Percentiles rank a stretch among this genome's conserved stretches.
Evolutionary conservation across 2,329 filamentous ascomycete species (phyloP).

Genomic region (Penicillium italicum): DNA sequence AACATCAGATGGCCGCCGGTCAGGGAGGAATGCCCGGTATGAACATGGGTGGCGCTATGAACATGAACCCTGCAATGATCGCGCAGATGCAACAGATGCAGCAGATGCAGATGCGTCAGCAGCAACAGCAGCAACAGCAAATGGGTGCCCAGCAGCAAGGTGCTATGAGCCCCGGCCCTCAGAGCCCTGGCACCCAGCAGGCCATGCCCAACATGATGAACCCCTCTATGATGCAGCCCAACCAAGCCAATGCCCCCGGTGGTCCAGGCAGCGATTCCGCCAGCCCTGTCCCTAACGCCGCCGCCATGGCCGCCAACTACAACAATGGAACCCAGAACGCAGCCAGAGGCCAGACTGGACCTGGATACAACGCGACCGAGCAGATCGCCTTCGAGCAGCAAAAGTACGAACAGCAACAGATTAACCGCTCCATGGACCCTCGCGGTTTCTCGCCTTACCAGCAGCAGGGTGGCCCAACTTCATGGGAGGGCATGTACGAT

Average conservation of each 20-base stretch:
- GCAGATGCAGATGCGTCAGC: conserved; percentile 47
- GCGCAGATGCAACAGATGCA: conserved; percentile 66
- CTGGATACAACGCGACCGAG: conserved; percentile 65
- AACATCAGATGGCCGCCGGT: conserved; percentile 72
- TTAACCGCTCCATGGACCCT: conserved; percentile 50
- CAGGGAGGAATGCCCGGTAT: conserved; percentile 45
- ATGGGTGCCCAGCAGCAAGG: conserved; percentile 51
- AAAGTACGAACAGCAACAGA: conserved; percentile 70
- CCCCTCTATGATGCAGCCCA: conserved; percentile 64
- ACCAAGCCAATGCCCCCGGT: conserved; percentile 31
- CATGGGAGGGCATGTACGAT: conserved; percentile 98
- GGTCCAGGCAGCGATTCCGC: conserved; percentile 20
- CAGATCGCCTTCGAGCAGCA: conserved; percentile 74
- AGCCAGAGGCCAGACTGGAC: conserved; percentile 36
- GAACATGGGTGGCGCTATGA: conserved; percentile 63
- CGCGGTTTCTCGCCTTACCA: conserved; percentile 44
- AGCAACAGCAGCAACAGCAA: conserved; percentile 50
- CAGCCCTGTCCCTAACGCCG: conserved; percentile 54
- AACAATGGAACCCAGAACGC: conserved; percentile 23
- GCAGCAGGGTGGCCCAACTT: conserved; percentile 65
- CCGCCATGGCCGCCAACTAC: conserved; percentile 41
- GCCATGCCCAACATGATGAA: conserved; percentile 59
- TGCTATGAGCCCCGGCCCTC: conserved; percentile 35
- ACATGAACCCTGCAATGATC: conserved; percentile 75
- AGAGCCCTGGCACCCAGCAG: conserved; percentile 51